Base-by-base conservation (phyloP, 1,284 basidiomycete genomes). In the Schizophyllum amplum region DNA sequence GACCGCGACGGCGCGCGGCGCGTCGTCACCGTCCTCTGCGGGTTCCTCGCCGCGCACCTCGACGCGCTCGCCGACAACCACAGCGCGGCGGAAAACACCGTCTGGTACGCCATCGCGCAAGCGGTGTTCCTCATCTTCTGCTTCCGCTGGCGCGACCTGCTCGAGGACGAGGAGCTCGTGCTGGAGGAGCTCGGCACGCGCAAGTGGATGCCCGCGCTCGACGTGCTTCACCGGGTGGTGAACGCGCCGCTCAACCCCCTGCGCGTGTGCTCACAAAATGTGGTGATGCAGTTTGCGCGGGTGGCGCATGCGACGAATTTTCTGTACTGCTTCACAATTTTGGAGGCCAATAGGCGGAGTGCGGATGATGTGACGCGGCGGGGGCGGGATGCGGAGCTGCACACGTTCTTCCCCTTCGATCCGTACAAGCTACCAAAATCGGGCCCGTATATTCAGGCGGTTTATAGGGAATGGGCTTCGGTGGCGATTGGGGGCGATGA, bases 381-480 rank as follows among this genome's bases (percentile, higher is more conserved):
- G 20, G 20, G 13, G 48, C 20, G 20, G 24, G 48, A 50, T 20
- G 77, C 83, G 5, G 92, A 94, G 58, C 77, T 98, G 52, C 94
- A 95, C 68, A 86, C 87, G 13, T 99, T 98, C 76, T 99, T 99
- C 76, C 97, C 97, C 0, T 99, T 99, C 68, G 97, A 99, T 69
- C 97, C 97, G 1, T 99, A 94, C 75, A 91, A 87, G 63, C 82
- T 99, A 1, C 90, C 92, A 1, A 78, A 79, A 55, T 90, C 87
- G 51, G 73, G 77, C 48, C 69, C 70, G n/a, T 90, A 84, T 63
- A 87, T 92, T 47, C 79, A 86, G 54, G 77, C 75, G 13, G 77
- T 90, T 17, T 92, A 91, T 63, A 75, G 90, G 46, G 89, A 90
- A 60, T 92, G 89, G 89, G 72, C 80, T 15, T 73, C 79, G 24